Percentiles rank a stretch among this genome's conserved stretches.
Conservation (phyloP, 148 eudicot species). For the Hydrangea macrophylla region DNA sequence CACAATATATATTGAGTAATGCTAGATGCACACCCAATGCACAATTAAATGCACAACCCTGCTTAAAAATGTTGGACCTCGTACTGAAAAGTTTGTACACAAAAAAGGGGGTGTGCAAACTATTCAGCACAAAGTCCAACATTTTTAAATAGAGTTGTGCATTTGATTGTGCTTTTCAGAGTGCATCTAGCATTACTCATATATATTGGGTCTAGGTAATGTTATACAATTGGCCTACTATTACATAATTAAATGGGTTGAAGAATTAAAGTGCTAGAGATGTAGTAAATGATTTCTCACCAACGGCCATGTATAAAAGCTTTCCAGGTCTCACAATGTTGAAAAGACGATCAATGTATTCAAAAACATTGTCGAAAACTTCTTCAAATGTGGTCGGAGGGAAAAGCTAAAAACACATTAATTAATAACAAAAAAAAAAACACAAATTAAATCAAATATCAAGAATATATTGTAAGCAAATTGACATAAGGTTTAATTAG, state of each 20-base stretch:
- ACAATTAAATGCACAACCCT: no score
- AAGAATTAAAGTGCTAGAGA: not conserved
- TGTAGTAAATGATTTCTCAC: slow-evolving; percentile 8
- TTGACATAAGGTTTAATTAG: not conserved
- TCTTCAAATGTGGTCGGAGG: slow-evolving; percentile 25
- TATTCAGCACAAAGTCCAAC: no score
- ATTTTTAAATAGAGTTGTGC: no score
- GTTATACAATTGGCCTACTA: no score
- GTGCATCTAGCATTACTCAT: not conserved
- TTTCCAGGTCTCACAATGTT: slow-evolving; percentile 33
- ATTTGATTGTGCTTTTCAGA: not conserved
- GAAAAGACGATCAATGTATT: slow-evolving; percentile 36
- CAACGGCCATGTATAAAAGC: slow-evolving; percentile 40
- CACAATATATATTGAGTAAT: no score
- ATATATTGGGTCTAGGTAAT: not conserved
- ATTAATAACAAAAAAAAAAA: not conserved
- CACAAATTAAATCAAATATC: not conserved
- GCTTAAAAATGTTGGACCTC: no score
- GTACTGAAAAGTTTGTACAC: no score
- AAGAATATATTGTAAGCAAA: not conserved
- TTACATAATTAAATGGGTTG: no score
- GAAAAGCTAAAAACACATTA: slow-evolving; percentile 9
- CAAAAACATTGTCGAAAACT: slow-evolving; percentile 25
- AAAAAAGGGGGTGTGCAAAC: no score
- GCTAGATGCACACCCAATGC: no score